Percentiles rank a stretch among this genome's conserved stretches.
These are phyloP conservation scores for Lentithecium fluviatile DNA, from an alignment of 495 filamentous ascomycete species.

Conservation along the genomic window DNA sequence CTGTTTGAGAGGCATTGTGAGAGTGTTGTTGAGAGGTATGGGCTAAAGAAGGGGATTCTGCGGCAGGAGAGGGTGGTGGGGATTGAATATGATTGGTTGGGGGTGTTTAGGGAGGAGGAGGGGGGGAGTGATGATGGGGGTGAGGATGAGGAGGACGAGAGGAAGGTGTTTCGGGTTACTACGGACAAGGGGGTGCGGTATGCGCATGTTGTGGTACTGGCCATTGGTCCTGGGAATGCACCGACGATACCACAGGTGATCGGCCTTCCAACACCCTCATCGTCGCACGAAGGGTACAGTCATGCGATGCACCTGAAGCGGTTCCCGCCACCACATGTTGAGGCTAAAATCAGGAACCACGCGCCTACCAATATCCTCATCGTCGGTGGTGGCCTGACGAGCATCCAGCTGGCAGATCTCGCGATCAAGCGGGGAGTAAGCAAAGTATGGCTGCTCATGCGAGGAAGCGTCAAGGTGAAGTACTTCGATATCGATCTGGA, in stretches of 20 bases:
- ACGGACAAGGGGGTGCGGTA: constrained; percentile 50
- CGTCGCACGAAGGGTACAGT: constrained; percentile 45
- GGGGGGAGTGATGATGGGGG: constrained; percentile 29
- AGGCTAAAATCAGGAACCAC: constrained; percentile 45
- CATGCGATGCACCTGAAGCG: constrained; percentile 56
- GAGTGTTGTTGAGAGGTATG: constrained; percentile 54
- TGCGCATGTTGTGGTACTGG: constrained; percentile 55
- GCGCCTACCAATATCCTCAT: constrained; percentile 55
- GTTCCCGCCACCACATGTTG: constrained; percentile 51
- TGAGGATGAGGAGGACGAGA: neutral
- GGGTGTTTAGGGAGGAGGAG: constrained; percentile 29
- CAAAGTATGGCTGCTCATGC: constrained; percentile 50
- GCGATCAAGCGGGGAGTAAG: constrained; percentile 53
- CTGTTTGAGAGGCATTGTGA: constrained; percentile 60
- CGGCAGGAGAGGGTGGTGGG: constrained; percentile 52
- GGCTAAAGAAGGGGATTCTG: constrained; percentile 48
- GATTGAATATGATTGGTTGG: constrained; percentile 50
- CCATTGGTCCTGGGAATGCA: constrained; percentile 55
- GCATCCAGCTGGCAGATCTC: constrained; percentile 60
- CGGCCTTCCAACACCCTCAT: constrained; percentile 37
- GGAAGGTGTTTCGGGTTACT: constrained; percentile 51
- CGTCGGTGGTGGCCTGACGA: constrained; percentile 62
- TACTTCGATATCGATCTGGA: constrained; percentile 62
- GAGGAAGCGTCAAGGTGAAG: constrained; percentile 59
- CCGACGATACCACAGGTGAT: constrained; percentile 49